Percentiles rank a stretch among this genome's conserved stretches.
Evolutionary conservation across 305 asterid species (phyloP).

Genomic region (Fraxinus latifolia): DNA sequence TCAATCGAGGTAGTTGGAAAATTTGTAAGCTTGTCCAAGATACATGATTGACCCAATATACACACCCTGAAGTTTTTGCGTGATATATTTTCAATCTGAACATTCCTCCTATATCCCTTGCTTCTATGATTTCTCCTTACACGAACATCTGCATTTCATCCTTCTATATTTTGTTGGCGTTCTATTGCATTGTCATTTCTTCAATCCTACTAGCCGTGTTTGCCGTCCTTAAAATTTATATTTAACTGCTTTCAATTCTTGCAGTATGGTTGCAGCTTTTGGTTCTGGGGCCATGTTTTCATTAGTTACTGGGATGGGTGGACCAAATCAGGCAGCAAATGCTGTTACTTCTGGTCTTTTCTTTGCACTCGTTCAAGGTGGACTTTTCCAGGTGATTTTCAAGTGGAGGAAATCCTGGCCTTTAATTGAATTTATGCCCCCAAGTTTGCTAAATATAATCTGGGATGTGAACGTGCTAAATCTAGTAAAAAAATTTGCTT

Average conservation of each 20-base stretch:
- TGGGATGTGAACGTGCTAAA: neutral
- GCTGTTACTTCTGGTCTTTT: constrained; percentile 77
- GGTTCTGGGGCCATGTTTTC: constrained; percentile 93
- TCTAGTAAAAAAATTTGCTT: neutral
- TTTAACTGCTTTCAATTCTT: constrained; percentile 25
- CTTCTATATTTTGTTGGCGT: neutral
- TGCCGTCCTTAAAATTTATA: neutral
- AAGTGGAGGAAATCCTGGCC: neutral
- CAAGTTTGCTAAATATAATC: neutral
- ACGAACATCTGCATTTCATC: neutral
- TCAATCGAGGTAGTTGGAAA: neutral
- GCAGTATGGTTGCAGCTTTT: constrained; percentile 94
- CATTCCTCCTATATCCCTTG: neutral
- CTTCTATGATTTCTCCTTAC: neutral
- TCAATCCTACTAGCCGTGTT: neutral
- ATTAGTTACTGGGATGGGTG: constrained; percentile 76
- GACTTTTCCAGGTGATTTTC: constrained; percentile 71
- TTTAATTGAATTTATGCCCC: neutral
- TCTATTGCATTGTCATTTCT: neutral
- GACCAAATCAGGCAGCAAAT: constrained; percentile 66
- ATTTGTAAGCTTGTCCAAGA: neutral
- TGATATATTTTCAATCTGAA: neutral
- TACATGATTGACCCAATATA: neutral
- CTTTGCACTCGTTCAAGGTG: constrained; percentile 92
- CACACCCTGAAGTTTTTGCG: neutral